A percentile compares a stretch with the other conserved stretches of the same genome.
These are phyloP conservation scores for Picea engelmannii DNA, from an alignment of 83 land plant genomes.

Conservation along the genomic window DNA sequence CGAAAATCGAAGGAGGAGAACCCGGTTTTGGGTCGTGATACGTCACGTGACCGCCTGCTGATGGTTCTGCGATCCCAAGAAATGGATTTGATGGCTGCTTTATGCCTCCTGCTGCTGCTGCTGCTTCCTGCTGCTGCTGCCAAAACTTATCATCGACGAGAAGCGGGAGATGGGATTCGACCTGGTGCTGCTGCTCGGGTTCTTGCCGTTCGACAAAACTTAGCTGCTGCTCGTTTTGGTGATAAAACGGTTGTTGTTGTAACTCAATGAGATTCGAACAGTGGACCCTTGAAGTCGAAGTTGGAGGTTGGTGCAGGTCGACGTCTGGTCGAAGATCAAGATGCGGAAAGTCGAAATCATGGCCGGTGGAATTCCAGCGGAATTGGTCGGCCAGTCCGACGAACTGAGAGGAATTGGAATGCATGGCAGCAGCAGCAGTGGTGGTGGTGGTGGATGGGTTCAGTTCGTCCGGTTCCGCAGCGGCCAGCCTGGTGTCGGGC, in stretches of 20 bases:
- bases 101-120: background rate
- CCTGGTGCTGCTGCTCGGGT: background rate
- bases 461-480: slow-evolving; percentile 27
- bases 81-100: slow-evolving; percentile 11
- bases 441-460: slow-evolving; percentile 22
- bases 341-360: background rate
- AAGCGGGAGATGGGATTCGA: background rate
- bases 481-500: slow-evolving; percentile 15
- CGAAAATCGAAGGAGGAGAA: background rate
- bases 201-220: background rate
- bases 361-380: background rate
- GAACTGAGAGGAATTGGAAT: background rate
- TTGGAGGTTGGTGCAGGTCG: background rate
- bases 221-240: background rate
- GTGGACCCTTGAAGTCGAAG: background rate
- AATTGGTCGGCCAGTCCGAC: slow-evolving; percentile 18
- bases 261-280: background rate
- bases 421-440: background rate
- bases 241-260: background rate
- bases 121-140: background rate
- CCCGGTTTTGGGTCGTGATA: background rate
- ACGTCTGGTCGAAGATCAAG: background rate
- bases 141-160: background rate
- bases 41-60: background rate
- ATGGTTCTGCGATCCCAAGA: background rate